A percentile compares a stretch with the other conserved stretches of the same genome.
Conservation (phyloP, 2,329 filamentous ascomycete species). For the Blastomyces emzantsi region DNA sequence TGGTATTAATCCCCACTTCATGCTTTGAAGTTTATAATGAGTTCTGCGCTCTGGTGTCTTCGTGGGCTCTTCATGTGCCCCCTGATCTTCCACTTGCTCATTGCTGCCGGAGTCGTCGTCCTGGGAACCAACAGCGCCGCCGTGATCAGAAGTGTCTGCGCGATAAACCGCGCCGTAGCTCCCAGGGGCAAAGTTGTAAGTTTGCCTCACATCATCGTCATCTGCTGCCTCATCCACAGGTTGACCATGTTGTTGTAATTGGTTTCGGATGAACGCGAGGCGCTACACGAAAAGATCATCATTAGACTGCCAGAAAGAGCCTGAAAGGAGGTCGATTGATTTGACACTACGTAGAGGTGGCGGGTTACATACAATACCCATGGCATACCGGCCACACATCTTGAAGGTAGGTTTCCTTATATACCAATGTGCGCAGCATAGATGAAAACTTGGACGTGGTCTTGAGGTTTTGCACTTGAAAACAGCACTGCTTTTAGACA, state of each 20-base stretch:
- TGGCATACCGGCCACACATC: conserved; percentile 62
- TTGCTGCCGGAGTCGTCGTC: conserved; percentile 18
- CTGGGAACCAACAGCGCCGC: conserved; percentile 40
- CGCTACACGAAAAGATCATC: conserved; percentile 44
- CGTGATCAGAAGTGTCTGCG: conserved; percentile 57
- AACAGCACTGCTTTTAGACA: background rate
- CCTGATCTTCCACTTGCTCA: conserved; percentile 16
- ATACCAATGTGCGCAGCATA: background rate
- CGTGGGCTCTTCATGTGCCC: conserved; percentile 15
- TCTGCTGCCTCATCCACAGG: conserved; percentile 60
- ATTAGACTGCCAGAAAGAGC: conserved; percentile 10
- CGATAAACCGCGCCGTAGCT: conserved; percentile 80
- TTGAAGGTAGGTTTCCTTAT: conserved; percentile 12
- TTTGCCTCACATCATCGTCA: conserved; percentile 62
- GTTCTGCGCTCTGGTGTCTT: conserved; percentile 28
- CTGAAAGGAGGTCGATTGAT: conserved; percentile 12
- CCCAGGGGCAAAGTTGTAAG: conserved; percentile 88
- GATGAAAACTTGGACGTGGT: background rate
- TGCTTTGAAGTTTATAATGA: conserved; percentile 75
- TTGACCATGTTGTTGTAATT: conserved; percentile 67
- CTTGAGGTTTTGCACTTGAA: background rate
- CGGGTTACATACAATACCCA: conserved; percentile 48
- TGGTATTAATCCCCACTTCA: conserved; percentile 94
- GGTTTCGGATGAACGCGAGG: conserved; percentile 63
- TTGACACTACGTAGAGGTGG: background rate